These are phyloP conservation scores for Novymonas esmeraldas DNA, from an alignment of 208 protist species.

Conservation along the genomic window DNA sequence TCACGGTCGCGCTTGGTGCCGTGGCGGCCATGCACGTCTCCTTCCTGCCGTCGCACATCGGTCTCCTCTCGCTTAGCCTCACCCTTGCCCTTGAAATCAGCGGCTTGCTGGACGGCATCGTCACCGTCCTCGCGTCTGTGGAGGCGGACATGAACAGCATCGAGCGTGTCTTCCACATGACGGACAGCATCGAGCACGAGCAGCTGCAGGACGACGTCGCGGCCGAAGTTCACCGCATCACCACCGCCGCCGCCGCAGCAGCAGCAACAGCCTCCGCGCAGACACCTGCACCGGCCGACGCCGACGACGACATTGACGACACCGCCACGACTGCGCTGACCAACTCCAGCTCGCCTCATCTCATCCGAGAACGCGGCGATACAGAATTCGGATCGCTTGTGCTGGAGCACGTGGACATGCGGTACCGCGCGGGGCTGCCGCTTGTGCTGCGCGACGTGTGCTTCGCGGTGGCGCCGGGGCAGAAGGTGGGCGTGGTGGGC, in stretches of 20 bases:
- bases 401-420: constrained; percentile 66
- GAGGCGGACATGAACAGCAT: constrained; percentile 78
- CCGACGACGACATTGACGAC: too few species aligned
- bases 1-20: constrained; percentile 5
- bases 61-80: constrained; percentile 63
- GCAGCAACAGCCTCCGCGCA: background rate
- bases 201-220: constrained; percentile 24
- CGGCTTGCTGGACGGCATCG: constrained; percentile 29
- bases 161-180: constrained; percentile 65
- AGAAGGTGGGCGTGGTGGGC: constrained; percentile 88
- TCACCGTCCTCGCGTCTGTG: constrained; percentile 27
- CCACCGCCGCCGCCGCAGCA: background rate
- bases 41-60: constrained; percentile 21
- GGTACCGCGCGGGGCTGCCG: constrained; percentile 71
- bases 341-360: background rate
- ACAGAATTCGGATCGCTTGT: constrained; percentile 33
- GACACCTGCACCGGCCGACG: too few species aligned
- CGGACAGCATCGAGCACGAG: constrained; percentile 44
- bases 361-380: background rate
- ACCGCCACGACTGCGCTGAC: too few species aligned
- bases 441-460: constrained; percentile 69
- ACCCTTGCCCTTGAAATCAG: constrained; percentile 53
- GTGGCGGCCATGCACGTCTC: constrained; percentile 2
- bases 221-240: constrained; percentile 13
- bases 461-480: constrained; percentile 47